Evolutionary conservation across 192 early-diverging fungal genomes (phyloP).

Genomic region (Geranomyces michiganensis): DNA sequence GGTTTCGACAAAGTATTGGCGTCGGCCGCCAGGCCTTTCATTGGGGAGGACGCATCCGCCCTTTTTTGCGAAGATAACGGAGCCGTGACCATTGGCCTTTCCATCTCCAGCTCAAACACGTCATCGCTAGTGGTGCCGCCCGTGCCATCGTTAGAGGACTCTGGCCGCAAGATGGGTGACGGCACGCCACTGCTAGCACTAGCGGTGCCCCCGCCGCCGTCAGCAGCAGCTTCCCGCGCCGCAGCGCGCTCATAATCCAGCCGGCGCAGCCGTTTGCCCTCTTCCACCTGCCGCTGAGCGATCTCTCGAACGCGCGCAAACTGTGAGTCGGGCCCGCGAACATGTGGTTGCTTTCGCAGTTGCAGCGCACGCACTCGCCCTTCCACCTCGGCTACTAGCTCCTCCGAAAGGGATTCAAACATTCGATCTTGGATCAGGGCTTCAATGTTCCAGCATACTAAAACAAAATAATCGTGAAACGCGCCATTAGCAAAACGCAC

Average conservation of each 20-base stretch:
- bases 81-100: not conserved
- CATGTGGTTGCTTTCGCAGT: constrained; percentile 27
- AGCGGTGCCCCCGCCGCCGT: not conserved
- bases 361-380: constrained; percentile 33
- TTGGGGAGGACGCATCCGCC: no score
- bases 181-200: not conserved
- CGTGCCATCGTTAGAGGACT: constrained; percentile 10
- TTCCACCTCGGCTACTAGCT: constrained; percentile 36
- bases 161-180: not conserved
- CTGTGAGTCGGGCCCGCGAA: constrained; percentile 36
- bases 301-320: constrained; percentile 24
- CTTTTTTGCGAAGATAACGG: not conserved
- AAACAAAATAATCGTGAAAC: not conserved
- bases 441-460: constrained; percentile 43
- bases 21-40: no score
- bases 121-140: constrained; percentile 2
- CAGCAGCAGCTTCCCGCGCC: not conserved
- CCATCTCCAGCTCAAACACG: constrained; percentile 42
- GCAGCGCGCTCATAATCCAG: constrained; percentile 20
- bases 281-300: constrained; percentile 1
- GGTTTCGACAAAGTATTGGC: not conserved
- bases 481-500: not conserved
- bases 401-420: constrained; percentile 22
- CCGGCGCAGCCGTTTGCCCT: constrained; percentile 4
- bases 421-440: constrained; percentile 32